phyloP scores from a whole-genome alignment of 192 early-diverging fungal genomes.

The Piromyces finnis region DNA sequence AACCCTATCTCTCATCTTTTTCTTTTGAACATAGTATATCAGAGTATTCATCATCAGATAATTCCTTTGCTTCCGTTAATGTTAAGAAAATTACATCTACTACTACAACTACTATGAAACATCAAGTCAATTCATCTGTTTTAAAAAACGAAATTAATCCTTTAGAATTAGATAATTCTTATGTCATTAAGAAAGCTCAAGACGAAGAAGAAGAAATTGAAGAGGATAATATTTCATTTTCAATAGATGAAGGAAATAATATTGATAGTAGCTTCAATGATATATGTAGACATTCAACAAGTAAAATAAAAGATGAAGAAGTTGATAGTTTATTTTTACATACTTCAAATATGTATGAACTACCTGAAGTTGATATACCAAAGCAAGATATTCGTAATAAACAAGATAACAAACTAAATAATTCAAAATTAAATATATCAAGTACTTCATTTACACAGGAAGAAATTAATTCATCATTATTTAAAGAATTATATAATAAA shows the following conservation, averaged over 20 bases:
- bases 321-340: not conserved
- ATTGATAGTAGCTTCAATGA: not conserved
- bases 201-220: not conserved
- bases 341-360: not conserved
- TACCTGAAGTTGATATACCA: not conserved
- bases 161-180: not conserved
- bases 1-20: not conserved
- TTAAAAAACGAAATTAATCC: not conserved
- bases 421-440: no score
- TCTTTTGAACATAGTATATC: not conserved
- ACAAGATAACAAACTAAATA: no score
- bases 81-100: not conserved
- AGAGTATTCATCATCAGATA: not conserved
- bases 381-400: not conserved
- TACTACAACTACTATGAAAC: not conserved
- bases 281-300: not conserved
- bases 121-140: not conserved
- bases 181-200: not conserved
- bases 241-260: not conserved
- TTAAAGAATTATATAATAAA: not conserved
- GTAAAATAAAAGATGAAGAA: not conserved
- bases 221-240: not conserved
- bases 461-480: not conserved
- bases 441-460: not conserved
- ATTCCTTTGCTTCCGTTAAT: not conserved